Evolutionary conservation across 345 rosid genomes (phyloP).

Genomic region (Brassica cretica): DNA sequence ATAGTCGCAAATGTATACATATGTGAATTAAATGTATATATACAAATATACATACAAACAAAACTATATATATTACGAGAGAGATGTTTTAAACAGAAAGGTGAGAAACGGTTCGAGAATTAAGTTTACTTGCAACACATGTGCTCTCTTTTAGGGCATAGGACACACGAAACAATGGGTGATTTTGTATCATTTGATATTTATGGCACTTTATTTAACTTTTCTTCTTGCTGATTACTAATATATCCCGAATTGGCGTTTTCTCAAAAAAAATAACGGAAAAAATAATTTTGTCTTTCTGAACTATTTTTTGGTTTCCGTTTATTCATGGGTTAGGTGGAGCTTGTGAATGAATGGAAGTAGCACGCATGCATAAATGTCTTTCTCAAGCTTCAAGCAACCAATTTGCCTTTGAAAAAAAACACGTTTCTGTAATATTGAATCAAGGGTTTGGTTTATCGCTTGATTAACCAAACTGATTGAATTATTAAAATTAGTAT

Average conservation of each 20-base stretch:
- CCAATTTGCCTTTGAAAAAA: constrained; percentile 16
- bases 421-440: constrained; percentile 29
- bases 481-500: not conserved
- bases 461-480: not conserved
- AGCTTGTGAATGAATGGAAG: constrained; percentile 37
- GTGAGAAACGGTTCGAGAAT: constrained; percentile 51
- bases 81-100: constrained; percentile 43
- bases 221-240: constrained; percentile 14
- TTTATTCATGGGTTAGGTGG: constrained; percentile 36
- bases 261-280: not conserved
- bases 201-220: constrained; percentile 29
- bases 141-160: constrained; percentile 37
- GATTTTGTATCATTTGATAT: constrained; percentile 29
- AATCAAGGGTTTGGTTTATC: constrained; percentile 13
- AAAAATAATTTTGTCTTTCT: not conserved
- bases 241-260: constrained; percentile 10
- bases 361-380: constrained; percentile 40
- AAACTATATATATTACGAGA: not conserved
- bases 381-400: constrained; percentile 41
- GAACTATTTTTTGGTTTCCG: constrained; percentile 23
- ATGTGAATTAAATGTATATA: not conserved
- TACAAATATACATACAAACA: not conserved
- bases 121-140: constrained; percentile 44
- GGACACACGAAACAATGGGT: constrained; percentile 39
- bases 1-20: constrained; percentile 2